A percentile compares a stretch with the other conserved stretches of the same genome.
phyloP scores from a whole-genome alignment of 2,329 filamentous ascomycete genomes.

The Sclerotinia sclerotiorum region DNA sequence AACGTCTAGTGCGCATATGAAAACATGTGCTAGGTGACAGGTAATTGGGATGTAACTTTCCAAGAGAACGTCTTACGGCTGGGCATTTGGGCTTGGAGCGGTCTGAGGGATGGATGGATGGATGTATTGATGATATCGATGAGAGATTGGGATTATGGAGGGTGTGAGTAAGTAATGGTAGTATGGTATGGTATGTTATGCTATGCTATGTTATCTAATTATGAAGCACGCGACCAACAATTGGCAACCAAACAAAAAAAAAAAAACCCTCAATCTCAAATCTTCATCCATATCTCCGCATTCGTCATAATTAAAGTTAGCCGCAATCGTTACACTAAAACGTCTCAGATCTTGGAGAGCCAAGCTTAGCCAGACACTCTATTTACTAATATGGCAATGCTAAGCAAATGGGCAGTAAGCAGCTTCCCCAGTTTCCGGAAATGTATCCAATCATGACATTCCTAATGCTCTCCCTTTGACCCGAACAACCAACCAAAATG shows the following conservation, averaged over 20 bases:
- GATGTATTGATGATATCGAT: not conserved
- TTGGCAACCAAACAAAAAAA: not conserved
- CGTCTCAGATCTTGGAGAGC: slow-evolving; percentile 7
- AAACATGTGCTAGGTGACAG: not conserved
- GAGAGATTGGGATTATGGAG: not conserved
- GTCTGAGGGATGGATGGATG: not conserved
- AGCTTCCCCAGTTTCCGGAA: slow-evolving; percentile 18
- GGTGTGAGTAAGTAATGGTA: not conserved
- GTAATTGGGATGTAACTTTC: not conserved
- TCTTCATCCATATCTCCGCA: not conserved
- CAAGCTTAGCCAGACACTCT: not conserved
- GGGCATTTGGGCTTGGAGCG: not conserved
- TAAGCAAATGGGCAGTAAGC: not conserved
- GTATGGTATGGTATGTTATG: not conserved
- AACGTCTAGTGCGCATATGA: not conserved
- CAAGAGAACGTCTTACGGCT: slow-evolving; percentile 1
- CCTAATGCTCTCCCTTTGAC: slow-evolving; percentile 19
- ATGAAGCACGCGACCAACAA: not conserved
- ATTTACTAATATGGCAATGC: slow-evolving; percentile 1
- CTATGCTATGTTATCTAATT: too few species aligned
- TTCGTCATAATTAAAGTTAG: slow-evolving; percentile 7
- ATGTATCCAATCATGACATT: slow-evolving; percentile 24
- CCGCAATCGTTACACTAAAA: slow-evolving; percentile 1
- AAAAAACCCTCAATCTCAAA: not conserved
- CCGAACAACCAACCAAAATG: slow-evolving; percentile 13